These are phyloP conservation scores for Kondoa subrosea DNA, from an alignment of 768 basidiomycete species.

Conservation along the genomic window DNA sequence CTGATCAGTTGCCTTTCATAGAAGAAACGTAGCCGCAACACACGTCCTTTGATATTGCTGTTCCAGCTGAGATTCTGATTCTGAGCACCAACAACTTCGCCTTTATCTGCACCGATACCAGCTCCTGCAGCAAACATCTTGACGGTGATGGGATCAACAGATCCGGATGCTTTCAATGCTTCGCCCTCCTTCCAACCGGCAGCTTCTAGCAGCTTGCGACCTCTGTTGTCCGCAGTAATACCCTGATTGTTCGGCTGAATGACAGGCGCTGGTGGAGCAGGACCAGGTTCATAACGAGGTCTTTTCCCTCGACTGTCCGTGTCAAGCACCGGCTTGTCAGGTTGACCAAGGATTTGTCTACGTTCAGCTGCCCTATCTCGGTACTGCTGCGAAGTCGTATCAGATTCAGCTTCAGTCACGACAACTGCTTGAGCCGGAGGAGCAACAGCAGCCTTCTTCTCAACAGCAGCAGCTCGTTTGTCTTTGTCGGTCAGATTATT, in stretches of 20 bases:
- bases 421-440: conserved; percentile 32
- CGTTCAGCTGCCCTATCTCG: conserved; percentile 89
- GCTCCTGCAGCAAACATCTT: conserved; percentile 66
- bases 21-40: too few relatives aligned
- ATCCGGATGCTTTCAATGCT: conserved; percentile 73
- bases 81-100: conserved; percentile 43
- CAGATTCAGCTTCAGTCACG: conserved; percentile 28
- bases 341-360: conserved; percentile 76
- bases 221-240: conserved; percentile 68
- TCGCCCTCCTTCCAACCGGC: conserved; percentile 94
- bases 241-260: conserved; percentile 52
- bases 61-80: too few relatives aligned
- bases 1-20: too few relatives aligned
- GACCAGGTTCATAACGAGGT: conserved; percentile 38
- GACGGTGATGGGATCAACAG: conserved; percentile 70
- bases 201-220: conserved; percentile 83
- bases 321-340: conserved; percentile 57
- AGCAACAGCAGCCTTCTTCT: conserved; percentile 32
- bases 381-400: conserved; percentile 48
- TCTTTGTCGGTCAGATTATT: conserved; percentile 54
- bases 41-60: too few relatives aligned
- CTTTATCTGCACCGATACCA: conserved; percentile 79
- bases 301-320: conserved; percentile 38
- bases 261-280: conserved; percentile 43
- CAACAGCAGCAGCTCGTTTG: conserved; percentile 45